phyloP scores from a whole-genome alignment of 208 protist genomes.

The Wallacemonas collosoma region DNA sequence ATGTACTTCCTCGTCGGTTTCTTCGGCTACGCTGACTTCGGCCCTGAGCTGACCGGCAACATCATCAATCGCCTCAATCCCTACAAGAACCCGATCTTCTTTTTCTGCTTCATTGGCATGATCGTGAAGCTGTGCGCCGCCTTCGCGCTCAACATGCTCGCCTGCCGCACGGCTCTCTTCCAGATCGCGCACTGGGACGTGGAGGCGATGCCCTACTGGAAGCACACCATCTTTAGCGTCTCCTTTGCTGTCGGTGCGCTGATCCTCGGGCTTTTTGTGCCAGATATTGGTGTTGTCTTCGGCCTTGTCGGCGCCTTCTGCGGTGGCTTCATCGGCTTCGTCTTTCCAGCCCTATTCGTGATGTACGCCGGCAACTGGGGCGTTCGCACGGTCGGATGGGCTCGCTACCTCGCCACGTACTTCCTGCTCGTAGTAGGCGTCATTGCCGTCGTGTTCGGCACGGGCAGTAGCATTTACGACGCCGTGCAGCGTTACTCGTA shows the following conservation, averaged over 20 bases:
- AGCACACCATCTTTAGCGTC: constrained; percentile 43
- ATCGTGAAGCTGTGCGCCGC: constrained; percentile 60
- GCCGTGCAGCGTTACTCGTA: constrained; percentile 38
- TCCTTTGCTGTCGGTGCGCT: constrained; percentile 25
- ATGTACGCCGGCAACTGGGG: constrained; percentile 66
- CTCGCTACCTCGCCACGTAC: constrained; percentile 51
- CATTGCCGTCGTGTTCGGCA: constrained; percentile 44
- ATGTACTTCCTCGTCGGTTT: constrained; percentile 63
- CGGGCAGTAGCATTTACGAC: constrained; percentile 43
- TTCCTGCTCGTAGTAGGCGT: constrained; percentile 49
- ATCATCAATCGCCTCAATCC: constrained; percentile 57
- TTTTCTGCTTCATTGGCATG: constrained; percentile 49
- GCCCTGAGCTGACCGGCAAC: constrained; percentile 29
- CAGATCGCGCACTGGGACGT: constrained; percentile 49
- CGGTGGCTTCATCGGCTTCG: constrained; percentile 57
- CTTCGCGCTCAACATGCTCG: constrained; percentile 54
- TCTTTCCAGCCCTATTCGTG: constrained; percentile 58
- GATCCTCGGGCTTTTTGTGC: constrained; percentile 41
- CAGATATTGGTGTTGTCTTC: constrained; percentile 47
- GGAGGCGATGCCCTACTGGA: constrained; percentile 50
- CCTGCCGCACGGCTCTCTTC: constrained; percentile 41
- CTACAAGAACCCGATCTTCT: constrained; percentile 33
- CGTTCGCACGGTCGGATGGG: constrained; percentile 28
- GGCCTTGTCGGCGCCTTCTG: constrained; percentile 52
- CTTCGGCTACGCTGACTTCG: constrained; percentile 76